Percentiles rank a stretch among this genome's conserved stretches.
Evolutionary conservation across 208 protist genomes (phyloP).

Genomic region (Histomonas meleagridis): DNA sequence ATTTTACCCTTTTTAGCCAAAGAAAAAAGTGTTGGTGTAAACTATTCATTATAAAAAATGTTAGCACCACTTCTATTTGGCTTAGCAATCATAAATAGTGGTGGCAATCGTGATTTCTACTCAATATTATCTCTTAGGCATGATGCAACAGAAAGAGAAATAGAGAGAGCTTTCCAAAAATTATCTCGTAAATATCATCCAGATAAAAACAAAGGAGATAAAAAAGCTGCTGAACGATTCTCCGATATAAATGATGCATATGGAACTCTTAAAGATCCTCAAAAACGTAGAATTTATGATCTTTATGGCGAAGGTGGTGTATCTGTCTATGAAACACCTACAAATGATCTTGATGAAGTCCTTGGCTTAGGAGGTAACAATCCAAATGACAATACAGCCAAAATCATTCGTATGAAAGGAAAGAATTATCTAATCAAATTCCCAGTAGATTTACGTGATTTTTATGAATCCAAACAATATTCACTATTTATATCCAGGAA

Average conservation of each 20-base stretch:
- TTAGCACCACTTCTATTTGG: background rate
- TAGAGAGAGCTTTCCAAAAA: background rate
- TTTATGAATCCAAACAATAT: background rate
- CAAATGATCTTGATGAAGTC: background rate
- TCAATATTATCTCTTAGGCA: background rate
- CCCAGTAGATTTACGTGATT: background rate
- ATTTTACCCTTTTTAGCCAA: too few species aligned
- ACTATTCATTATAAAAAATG: background rate
- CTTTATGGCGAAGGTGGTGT: background rate
- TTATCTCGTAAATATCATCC: conserved; percentile 37
- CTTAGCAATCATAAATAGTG: background rate
- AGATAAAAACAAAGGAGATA: conserved; percentile 23
- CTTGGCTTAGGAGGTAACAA: background rate
- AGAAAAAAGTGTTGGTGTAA: too few species aligned
- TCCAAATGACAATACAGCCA: background rate
- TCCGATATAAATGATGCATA: conserved; percentile 31
- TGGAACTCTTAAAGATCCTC: background rate
- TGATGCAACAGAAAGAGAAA: background rate
- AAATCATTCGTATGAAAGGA: background rate
- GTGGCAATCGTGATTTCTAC: conserved; percentile 26
- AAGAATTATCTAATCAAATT: background rate
- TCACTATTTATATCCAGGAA: background rate
- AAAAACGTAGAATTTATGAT: conserved; percentile 14
- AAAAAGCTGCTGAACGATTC: background rate
- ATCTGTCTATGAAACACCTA: background rate